Evolutionary conservation across 2,329 filamentous ascomycete genomes (phyloP).

Genomic region (Biscogniauxia mediterranea): DNA sequence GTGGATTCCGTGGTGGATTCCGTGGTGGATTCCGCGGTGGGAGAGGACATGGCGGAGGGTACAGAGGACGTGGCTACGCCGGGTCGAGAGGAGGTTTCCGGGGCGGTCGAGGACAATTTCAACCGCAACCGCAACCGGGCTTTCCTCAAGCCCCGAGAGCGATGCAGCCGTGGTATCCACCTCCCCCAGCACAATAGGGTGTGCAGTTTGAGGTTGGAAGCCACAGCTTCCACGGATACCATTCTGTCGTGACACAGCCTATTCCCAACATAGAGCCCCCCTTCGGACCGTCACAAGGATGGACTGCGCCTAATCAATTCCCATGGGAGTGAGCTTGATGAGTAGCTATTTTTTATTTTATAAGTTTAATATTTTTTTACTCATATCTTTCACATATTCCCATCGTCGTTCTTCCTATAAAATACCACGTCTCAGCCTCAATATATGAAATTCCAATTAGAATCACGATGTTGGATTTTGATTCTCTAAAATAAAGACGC

Average conservation of each 20-base stretch:
- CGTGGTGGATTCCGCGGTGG: conserved; percentile 27
- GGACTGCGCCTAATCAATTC: neutral
- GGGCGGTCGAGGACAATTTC: conserved; percentile 22
- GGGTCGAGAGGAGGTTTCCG: conserved; percentile 25
- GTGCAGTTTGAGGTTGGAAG: neutral
- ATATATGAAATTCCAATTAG: too few species aligned
- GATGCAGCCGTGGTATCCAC: conserved; percentile 14
- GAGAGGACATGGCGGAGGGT: conserved; percentile 23
- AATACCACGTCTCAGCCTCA: neutral
- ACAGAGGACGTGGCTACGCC: conserved; percentile 23
- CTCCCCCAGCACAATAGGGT: conserved; percentile 20
- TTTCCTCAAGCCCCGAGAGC: conserved; percentile 8
- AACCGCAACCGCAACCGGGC: neutral
- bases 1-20: conserved; percentile 26
- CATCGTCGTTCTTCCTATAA: neutral
- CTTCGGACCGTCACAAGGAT: neutral
- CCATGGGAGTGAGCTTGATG: neutral
- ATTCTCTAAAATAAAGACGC: too few species aligned
- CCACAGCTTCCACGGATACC: neutral
- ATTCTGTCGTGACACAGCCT: neutral
- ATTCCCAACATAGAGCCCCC: neutral
- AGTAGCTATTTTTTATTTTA: too few species aligned
- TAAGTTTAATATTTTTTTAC: too few species aligned
- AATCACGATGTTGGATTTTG: too few species aligned
- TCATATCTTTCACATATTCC: neutral